Evolutionary conservation across 805 yeast genomes (phyloP).

Genomic region (Isabelozyma gotoi): DNA sequence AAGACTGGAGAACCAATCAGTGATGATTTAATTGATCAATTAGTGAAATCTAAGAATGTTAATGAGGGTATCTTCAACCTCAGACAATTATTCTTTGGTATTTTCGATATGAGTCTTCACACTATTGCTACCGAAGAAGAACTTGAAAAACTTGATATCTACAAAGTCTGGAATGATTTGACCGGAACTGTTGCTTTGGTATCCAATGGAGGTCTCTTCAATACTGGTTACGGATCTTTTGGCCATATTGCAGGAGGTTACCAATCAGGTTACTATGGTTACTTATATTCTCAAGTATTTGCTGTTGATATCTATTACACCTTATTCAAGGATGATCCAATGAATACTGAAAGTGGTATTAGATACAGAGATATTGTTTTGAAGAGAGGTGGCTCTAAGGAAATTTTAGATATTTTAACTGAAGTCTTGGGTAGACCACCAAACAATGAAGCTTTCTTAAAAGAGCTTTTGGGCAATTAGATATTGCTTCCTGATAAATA

Average conservation of each 20-base stretch:
- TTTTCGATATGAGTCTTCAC: constrained; percentile 75
- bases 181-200: constrained; percentile 63
- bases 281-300: constrained; percentile 81
- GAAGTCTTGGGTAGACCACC: constrained; percentile 79
- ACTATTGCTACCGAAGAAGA: constrained; percentile 43
- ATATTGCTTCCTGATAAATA: background rate
- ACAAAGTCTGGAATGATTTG: constrained; percentile 61
- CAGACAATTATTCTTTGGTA: constrained; percentile 77
- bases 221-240: constrained; percentile 74
- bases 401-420: constrained; percentile 60
- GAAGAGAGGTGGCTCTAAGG: constrained; percentile 71
- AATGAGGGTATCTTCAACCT: constrained; percentile 70
- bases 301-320: constrained; percentile 81
- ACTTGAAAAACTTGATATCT: constrained; percentile 47
- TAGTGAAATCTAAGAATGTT: constrained; percentile 68
- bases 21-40: constrained; percentile 55
- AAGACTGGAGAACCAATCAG: constrained; percentile 56
- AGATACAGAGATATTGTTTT: constrained; percentile 69
- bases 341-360: constrained; percentile 59
- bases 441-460: constrained; percentile 66
- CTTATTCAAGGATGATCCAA: constrained; percentile 65
- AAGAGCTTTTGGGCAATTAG: constrained; percentile 47
- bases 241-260: constrained; percentile 83
- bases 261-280: constrained; percentile 85
- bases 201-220: constrained; percentile 50